These are phyloP conservation scores for Fistulina hepatica DNA, from an alignment of 1,284 basidiomycete genomes.

Conservation along the genomic window DNA sequence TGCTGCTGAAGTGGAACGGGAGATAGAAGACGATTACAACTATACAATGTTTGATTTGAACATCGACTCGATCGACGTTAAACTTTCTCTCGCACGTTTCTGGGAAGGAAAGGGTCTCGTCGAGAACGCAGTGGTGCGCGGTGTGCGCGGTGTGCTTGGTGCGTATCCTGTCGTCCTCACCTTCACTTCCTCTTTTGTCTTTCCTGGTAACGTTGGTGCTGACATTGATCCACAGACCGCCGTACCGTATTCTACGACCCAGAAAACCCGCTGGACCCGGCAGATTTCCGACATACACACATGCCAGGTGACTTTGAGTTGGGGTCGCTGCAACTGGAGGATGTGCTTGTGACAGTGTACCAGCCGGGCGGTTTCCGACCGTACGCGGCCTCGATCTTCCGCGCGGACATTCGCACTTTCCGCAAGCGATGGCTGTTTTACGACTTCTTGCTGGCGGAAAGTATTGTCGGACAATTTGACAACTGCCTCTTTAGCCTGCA, in stretches of 20 bases:
- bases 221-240: constrained; percentile 50
- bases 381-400: constrained; percentile 92
- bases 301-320: constrained; percentile 87
- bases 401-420: constrained; percentile 78
- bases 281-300: constrained; percentile 65
- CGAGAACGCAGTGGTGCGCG: constrained; percentile 84
- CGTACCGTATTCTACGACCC: constrained; percentile 86
- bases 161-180: too few species aligned
- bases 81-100: constrained; percentile 89
- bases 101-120: constrained; percentile 92
- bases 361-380: constrained; percentile 91
- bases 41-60: constrained; percentile 87
- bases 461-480: constrained; percentile 94
- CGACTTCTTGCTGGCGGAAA: constrained; percentile 85
- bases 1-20: constrained; percentile 16
- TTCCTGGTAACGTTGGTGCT: constrained; percentile 1
- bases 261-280: constrained; percentile 67
- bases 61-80: constrained; percentile 93
- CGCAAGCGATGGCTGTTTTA: constrained; percentile 95
- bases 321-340: constrained; percentile 82
- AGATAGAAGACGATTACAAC: constrained; percentile 44
- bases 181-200: background rate
- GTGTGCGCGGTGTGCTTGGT: constrained; percentile 91
- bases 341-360: constrained; percentile 89
- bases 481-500: constrained; percentile 97